Percentiles rank a stretch among this genome's conserved stretches.
Conservation (phyloP, 2,329 filamentous ascomycete species). For the Apiospora saccharicola region DNA sequence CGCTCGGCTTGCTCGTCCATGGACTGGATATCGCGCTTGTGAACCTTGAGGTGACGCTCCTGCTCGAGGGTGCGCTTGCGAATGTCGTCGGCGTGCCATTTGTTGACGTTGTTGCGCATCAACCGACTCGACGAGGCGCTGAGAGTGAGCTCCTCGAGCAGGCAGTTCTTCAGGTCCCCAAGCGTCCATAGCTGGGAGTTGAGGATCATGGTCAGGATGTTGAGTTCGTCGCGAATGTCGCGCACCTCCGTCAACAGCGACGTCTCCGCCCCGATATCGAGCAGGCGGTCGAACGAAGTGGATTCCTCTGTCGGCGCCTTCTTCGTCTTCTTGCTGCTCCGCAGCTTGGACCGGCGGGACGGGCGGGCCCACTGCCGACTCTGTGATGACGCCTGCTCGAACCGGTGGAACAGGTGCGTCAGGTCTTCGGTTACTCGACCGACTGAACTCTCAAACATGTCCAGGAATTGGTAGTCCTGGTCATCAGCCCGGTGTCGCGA, state of each 20-base stretch:
- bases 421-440: slow-evolving; percentile 61
- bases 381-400: slow-evolving; percentile 64
- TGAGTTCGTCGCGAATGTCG: slow-evolving; percentile 72
- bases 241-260: slow-evolving; percentile 69
- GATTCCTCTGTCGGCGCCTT: slow-evolving; percentile 40
- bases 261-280: slow-evolving; percentile 68
- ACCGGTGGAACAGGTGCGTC: slow-evolving; percentile 64
- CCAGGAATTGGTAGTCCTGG: slow-evolving; percentile 69
- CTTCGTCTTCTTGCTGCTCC: slow-evolving; percentile 30
- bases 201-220: slow-evolving; percentile 64
- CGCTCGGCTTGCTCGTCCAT: slow-evolving; percentile 70
- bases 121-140: slow-evolving; percentile 32
- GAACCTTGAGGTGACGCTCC: slow-evolving; percentile 62
- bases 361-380: slow-evolving; percentile 54
- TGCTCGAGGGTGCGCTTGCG: slow-evolving; percentile 64
- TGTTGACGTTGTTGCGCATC: slow-evolving; percentile 33
- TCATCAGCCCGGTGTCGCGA: slow-evolving; percentile 64
- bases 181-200: slow-evolving; percentile 57
- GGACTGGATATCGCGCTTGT: slow-evolving; percentile 65
- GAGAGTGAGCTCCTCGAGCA: slow-evolving; percentile 45
- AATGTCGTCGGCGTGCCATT: slow-evolving; percentile 51
- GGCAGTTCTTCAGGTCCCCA: slow-evolving; percentile 52
- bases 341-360: slow-evolving; percentile 27
- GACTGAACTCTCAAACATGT: slow-evolving; percentile 73
- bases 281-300: slow-evolving; percentile 60